These are phyloP conservation scores for Pseudocercospora cruenta DNA, from an alignment of 2,329 filamentous ascomycete genomes.

Conservation along the genomic window DNA sequence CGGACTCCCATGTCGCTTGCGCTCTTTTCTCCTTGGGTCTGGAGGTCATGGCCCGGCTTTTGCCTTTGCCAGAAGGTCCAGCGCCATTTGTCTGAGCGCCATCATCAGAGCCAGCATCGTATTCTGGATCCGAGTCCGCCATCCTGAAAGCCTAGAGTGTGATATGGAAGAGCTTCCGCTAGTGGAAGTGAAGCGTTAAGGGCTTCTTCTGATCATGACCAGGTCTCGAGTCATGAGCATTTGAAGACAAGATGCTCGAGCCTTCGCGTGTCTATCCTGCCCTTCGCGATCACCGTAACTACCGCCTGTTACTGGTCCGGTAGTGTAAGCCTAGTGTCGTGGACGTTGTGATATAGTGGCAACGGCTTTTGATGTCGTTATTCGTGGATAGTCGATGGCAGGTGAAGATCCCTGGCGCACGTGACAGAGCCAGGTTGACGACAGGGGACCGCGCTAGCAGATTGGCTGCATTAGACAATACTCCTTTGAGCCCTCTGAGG, in stretches of 20 bases:
- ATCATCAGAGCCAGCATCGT: conserved; percentile 33
- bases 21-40: conserved; percentile 33
- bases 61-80: conserved; percentile 18
- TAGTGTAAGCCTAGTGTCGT: not conserved
- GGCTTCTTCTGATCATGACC: not conserved
- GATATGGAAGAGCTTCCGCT: not conserved
- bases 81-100: conserved; percentile 23
- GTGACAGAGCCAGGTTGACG: not conserved
- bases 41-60: conserved; percentile 28
- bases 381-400: not conserved
- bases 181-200: not conserved
- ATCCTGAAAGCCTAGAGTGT: conserved; percentile 18
- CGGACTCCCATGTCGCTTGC: conserved; percentile 41
- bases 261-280: not conserved
- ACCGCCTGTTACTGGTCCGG: not conserved
- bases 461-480: conserved; percentile 6
- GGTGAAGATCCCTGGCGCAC: not conserved
- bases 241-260: not conserved
- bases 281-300: not conserved
- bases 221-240: not conserved
- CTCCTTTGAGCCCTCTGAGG: conserved; percentile 8
- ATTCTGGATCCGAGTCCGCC: conserved; percentile 38
- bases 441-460: not conserved
- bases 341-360: not conserved
- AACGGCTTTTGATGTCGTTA: not conserved